Base-by-base conservation (phyloP, 805 yeast species). In the Yarrowia sp. region DNA sequence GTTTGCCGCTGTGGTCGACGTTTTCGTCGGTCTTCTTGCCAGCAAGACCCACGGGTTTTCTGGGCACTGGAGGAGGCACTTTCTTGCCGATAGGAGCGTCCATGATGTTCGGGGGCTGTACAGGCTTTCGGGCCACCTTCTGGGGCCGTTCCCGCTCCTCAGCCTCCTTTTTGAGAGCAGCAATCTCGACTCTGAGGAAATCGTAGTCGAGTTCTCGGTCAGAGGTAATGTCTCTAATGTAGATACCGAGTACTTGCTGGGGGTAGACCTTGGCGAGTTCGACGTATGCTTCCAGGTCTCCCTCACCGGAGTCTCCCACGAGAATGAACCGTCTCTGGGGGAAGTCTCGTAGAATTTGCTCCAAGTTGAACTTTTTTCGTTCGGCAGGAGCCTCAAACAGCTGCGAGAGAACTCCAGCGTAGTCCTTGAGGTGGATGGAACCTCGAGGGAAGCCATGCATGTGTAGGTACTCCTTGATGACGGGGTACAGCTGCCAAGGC, bases 281-380 rank as follows among this genome's bases (percentile, higher is more conserved):
- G 7, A 86, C 83, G 76, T 95, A 95, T 0, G 98, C 97, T 75
- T 96, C 99, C 52, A 94, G 80, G 79, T 95, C 99, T 72, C 89
- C 89, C 75, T 95, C 99, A 1, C 98, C 98, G 2, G 97, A 89
- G 76, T 95, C 99, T 41, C 99, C 99, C 15, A 95, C 84, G 64
- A 97, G 80, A 32, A 95, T 83, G 76, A 95, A 94, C 74, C 85
- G 87, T 72, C 93, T 87, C 0, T 85, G 70, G 0, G 96, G 92
- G 75, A 91, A 94, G 74, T 93, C 97, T 2, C 79, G 76, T 32
- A 92, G 71, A 8, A 95, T 84, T 69, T 85, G 84, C 49, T 82
- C 80, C 66, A 96, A 81, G 0, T 91, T 84, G 12, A 84, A 83
- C 70, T 86, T 84, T 77, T 95, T 95, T 55, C 97, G 84, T 63